These are phyloP conservation scores for Lepiota brunneoincarnata DNA, from an alignment of 768 basidiomycete species.

Conservation along the genomic window DNA sequence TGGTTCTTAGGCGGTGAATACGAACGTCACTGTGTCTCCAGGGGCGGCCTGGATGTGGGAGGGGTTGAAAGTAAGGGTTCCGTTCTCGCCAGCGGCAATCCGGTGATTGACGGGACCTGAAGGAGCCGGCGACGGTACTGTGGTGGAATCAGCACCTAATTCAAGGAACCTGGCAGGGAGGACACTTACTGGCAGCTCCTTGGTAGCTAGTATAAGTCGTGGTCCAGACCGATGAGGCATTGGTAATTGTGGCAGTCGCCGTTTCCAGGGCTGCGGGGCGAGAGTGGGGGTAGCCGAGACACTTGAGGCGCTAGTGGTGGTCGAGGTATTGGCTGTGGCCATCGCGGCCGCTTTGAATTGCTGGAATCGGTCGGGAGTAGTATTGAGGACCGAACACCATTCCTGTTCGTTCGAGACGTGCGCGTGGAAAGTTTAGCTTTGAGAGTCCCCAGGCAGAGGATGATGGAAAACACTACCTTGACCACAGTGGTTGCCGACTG, in stretches of 20 bases:
- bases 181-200: constrained; percentile 29
- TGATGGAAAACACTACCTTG: constrained; percentile 20
- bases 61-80: constrained; percentile 31
- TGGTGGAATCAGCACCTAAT: not conserved
- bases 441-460: not conserved
- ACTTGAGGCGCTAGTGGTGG: constrained; percentile 16
- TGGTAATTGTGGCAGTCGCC: constrained; percentile 40
- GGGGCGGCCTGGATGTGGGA: constrained; percentile 36
- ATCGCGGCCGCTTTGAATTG: constrained; percentile 49
- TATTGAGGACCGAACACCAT: constrained; percentile 72
- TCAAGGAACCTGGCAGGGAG: not conserved
- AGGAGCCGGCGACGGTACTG: constrained; percentile 26
- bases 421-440: not conserved
- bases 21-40: constrained; percentile 43
- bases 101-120: constrained; percentile 27
- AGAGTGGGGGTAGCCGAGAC: constrained; percentile 33
- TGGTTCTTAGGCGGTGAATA: constrained; percentile 48
- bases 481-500: constrained; percentile 43
- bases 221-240: constrained; percentile 26
- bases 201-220: constrained; percentile 40
- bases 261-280: constrained; percentile 31
- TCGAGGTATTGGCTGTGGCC: constrained; percentile 19
- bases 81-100: constrained; percentile 38
- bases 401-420: constrained; percentile 29
- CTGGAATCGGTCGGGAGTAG: constrained; percentile 39